Evolutionary conservation across 495 filamentous ascomycete species (phyloP), one percentile per base, ranked within the genome.

Genomic region (Xylaria flabelliformis): DNA sequence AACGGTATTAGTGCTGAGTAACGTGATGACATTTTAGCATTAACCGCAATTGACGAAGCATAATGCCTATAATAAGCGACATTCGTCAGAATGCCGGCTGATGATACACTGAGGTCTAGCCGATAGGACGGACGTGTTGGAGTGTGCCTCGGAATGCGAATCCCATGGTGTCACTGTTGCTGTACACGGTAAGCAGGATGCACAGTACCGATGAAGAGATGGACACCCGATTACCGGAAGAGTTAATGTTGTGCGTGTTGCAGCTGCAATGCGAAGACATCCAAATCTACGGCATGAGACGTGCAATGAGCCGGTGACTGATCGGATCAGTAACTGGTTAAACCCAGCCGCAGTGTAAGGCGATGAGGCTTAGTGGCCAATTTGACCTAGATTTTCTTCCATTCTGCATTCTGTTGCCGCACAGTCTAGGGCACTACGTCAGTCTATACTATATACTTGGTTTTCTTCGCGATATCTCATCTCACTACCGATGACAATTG

Each of bases 381-480:
- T 0, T 39, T 61, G 58, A 19, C 58, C 21, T 61, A 17, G 6
- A 39, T 36, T 10, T 59, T 59, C 32, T 39, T 7, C 2, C 1
- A 2, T 21, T 34, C 32, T 61, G 58, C 19, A 10, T 61, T n/a
- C 58, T 34, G 17, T 9, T 61, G 34, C 21, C 56, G 17, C 56
- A n/a, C 56, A 39, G 24, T 39, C 34, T 61, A 39, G 56, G n/a
- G 24, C 21, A 61, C 39, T 61, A 61, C 58, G 58, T 64, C 61
- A 64, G 61, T 64, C 39, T 36, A 17, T 41, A 64, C 39, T 36
- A 17, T 41, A 64, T 64, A 39, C 12, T 41, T 44, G 39, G 32
- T 39, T 39, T 21, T 13, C 55, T 59, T 36, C 1, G 15, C 36
- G 36, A 4, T 6, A 32, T 32, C 17, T 55, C 51, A 26, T 55